Conservation (phyloP, 768 basidiomycete species). For the Infundibulicybe gibba region DNA sequence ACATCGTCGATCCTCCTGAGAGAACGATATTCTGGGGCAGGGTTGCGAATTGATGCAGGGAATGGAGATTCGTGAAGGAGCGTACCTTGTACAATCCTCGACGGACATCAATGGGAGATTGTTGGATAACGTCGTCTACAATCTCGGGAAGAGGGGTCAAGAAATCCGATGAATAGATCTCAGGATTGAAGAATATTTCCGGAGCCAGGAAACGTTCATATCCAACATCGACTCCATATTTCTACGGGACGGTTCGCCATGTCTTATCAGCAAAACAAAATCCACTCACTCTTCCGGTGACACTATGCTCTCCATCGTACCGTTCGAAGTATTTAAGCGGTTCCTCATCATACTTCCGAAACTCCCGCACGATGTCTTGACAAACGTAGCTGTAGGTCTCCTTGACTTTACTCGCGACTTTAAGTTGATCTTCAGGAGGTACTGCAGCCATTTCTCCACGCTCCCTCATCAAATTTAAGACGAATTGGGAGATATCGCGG, state of each 20-base stretch:
- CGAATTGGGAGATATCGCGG: conserved; percentile 95
- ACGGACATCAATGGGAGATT: conserved; percentile 95
- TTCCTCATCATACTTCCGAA: conserved; percentile 95
- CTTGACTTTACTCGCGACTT: conserved; percentile 91
- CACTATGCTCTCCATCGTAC: conserved; percentile 90
- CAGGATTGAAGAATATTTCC: conserved; percentile 99
- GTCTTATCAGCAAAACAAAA: background rate
- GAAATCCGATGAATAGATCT: conserved; percentile 97
- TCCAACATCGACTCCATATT: conserved; percentile 92
- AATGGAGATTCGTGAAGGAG: background rate
- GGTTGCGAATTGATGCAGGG: background rate
- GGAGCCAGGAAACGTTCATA: conserved; percentile 99
- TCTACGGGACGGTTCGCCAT: conserved; percentile 39
- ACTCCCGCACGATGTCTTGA: conserved; percentile 98
- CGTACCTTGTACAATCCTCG: conserved; percentile 91
- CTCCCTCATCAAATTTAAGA: conserved; percentile 92
- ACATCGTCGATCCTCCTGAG: conserved; percentile 98
- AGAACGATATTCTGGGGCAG: conserved; percentile 84
- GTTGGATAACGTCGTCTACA: conserved; percentile 93
- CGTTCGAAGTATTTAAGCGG: conserved; percentile 94
- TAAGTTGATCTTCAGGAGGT: conserved; percentile 92
- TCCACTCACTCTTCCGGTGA: conserved; percentile 77
- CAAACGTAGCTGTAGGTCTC: conserved; percentile 99
- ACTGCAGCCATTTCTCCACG: conserved; percentile 89
- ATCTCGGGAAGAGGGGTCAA: conserved; percentile 94